phyloP scores from a whole-genome alignment of 106 monocot genomes.

The Dendrobium nobile region DNA sequence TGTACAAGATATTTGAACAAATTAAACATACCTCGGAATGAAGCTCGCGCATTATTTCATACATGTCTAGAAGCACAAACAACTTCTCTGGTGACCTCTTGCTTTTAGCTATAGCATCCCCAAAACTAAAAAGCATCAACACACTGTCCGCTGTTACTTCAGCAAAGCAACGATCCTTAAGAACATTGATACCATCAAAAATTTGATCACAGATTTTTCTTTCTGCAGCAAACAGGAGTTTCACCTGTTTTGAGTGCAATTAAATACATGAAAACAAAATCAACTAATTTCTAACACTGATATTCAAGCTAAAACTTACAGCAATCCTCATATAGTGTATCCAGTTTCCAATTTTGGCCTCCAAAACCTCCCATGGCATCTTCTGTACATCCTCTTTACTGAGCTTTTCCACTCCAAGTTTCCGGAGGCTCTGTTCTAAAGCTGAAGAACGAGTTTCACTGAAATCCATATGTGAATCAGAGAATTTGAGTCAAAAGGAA shows the following conservation, averaged over 20 bases:
- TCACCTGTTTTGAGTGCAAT: slow-evolving; percentile 56
- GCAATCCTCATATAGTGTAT: slow-evolving; percentile 97
- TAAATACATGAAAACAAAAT: slow-evolving; percentile 10
- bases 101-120: slow-evolving; percentile 90
- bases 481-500: not conserved
- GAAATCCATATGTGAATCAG: slow-evolving; percentile 6
- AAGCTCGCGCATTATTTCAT: slow-evolving; percentile 94
- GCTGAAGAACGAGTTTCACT: slow-evolving; percentile 71
- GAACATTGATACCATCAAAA: slow-evolving; percentile 55
- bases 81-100: slow-evolving; percentile 94
- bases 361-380: slow-evolving; percentile 86
- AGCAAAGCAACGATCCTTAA: slow-evolving; percentile 79
- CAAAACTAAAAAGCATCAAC: slow-evolving; percentile 82
- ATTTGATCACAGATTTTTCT: slow-evolving; percentile 86
- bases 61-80: slow-evolving; percentile 98
- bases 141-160: slow-evolving; percentile 76
- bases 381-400: slow-evolving; percentile 91
- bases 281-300: not conserved
- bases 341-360: slow-evolving; percentile 94
- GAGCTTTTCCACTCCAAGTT: slow-evolving; percentile 81
- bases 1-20: not conserved
- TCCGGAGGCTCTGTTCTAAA: slow-evolving; percentile 66
- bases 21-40: slow-evolving; percentile 59
- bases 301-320: slow-evolving; percentile 29
- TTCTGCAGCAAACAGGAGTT: slow-evolving; percentile 89